phyloP scores from a whole-genome alignment of 2,329 filamentous ascomycete species.

The Trichoderma hamatum region DNA sequence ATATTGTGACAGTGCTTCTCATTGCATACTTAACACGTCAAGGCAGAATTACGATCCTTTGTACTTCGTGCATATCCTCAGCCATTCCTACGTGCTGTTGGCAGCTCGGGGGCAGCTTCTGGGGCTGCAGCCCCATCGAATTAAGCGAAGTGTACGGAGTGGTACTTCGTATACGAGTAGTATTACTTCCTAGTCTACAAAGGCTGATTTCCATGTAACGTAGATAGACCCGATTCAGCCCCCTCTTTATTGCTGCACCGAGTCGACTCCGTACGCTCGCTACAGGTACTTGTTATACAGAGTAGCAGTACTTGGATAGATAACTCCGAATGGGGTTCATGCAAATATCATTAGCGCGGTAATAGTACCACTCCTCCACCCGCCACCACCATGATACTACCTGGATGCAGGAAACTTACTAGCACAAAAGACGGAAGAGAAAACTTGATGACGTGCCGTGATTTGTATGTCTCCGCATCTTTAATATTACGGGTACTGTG shows the following conservation, averaged over 20 bases:
- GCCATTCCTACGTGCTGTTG: not conserved
- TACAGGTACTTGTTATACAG: not conserved
- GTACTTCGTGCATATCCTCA: not conserved
- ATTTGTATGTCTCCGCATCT: slow-evolving; percentile 3
- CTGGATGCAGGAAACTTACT: slow-evolving; percentile 2
- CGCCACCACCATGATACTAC: not conserved
- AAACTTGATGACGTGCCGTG: slow-evolving; percentile 20
- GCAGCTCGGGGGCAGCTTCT: not conserved
- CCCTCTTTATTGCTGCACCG: not conserved
- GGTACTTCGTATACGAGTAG: not conserved
- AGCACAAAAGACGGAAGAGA: not conserved
- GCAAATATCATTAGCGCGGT: not conserved
- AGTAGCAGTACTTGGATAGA: not conserved
- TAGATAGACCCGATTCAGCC: not conserved
- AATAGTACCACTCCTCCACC: slow-evolving; percentile 19
- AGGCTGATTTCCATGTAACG: not conserved
- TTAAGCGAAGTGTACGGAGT: slow-evolving; percentile 13
- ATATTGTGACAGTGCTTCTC: slow-evolving; percentile 2
- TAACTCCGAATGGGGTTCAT: slow-evolving; percentile 13
- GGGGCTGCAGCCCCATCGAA: not conserved
- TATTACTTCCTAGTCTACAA: not conserved
- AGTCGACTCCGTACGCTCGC: not conserved
- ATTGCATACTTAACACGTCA: not conserved
- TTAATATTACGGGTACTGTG: not conserved
- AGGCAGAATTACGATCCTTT: not conserved